phyloP scores from a whole-genome alignment of 179 eudicot species.

The Beta corolliflora region DNA sequence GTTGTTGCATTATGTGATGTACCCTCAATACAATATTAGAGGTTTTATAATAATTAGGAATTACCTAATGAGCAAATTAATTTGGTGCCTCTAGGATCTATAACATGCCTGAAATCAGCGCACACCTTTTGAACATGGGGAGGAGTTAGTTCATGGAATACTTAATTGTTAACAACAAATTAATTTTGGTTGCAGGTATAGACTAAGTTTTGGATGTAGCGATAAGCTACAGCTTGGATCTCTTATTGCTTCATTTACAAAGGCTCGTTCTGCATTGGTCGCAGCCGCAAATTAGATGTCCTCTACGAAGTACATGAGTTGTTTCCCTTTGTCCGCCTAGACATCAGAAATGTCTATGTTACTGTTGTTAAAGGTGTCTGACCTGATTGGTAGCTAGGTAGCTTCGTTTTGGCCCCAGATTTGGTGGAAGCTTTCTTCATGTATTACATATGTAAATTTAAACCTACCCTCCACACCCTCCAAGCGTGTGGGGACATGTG shows the following conservation, averaged over 20 bases:
- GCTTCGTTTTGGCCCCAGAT: constrained; percentile 9
- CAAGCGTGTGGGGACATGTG: background rate
- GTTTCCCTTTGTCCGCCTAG: background rate
- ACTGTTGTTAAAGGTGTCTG: constrained; percentile 5
- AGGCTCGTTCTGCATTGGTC: constrained; percentile 77
- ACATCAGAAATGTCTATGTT: background rate
- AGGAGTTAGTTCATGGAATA: background rate
- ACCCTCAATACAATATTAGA: background rate
- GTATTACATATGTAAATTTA: constrained; percentile 18
- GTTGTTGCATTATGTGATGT: background rate
- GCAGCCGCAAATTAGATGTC: constrained; percentile 71
- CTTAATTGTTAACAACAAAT: background rate
- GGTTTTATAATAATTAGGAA: too few relatives aligned
- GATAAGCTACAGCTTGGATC: constrained; percentile 95
- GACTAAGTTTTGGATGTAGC: constrained; percentile 85
- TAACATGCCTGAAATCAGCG: background rate
- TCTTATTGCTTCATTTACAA: constrained; percentile 71
- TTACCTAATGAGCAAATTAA: background rate
- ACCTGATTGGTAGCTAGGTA: background rate
- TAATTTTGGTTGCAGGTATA: constrained; percentile 56
- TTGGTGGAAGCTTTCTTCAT: background rate
- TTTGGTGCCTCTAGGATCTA: background rate
- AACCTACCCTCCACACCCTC: background rate
- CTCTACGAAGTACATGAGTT: background rate
- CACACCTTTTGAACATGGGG: background rate